Evolutionary conservation across 2,329 filamentous ascomycete genomes (phyloP).

Genomic region (Colletotrichum sp.): DNA sequence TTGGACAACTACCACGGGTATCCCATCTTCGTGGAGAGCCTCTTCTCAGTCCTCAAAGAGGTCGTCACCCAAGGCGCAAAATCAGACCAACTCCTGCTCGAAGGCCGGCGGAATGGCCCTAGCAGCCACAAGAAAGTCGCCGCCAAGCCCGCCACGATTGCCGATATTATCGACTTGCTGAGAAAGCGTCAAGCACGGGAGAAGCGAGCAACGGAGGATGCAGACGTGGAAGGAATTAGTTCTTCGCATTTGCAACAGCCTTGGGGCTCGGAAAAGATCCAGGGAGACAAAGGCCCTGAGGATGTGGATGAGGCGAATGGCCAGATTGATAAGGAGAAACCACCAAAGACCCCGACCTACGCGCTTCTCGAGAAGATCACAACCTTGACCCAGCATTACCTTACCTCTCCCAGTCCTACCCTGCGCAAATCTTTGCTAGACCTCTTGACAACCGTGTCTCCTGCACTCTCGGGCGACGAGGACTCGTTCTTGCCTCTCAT

Average conservation of each 20-base stretch:
- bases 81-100: constrained; percentile 52
- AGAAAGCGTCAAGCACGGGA: constrained; percentile 29
- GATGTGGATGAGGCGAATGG: constrained; percentile 22
- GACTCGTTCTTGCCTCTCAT: constrained; percentile 86
- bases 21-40: constrained; percentile 78
- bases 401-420: constrained; percentile 81
- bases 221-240: constrained; percentile 31
- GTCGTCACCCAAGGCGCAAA: constrained; percentile 83
- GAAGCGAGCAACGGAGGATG: constrained; percentile 34
- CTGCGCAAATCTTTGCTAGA: constrained; percentile 80
- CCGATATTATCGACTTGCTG: constrained; percentile 60
- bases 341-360: constrained; percentile 79
- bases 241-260: constrained; percentile 35
- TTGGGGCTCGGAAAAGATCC: constrained; percentile 28
- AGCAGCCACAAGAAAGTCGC: constrained; percentile 47
- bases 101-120: constrained; percentile 37
- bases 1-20: constrained; percentile 97
- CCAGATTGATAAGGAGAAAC: constrained; percentile 47
- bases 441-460: constrained; percentile 74
- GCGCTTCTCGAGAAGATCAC: constrained; percentile 82
- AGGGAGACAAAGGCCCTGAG: constrained; percentile 23
- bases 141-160: constrained; percentile 37
- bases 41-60: constrained; percentile 83
- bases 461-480: constrained; percentile 76
- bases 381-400: constrained; percentile 84